Conservation (phyloP, 129 eudicot genomes). For the Scalesia atractyloides region DNA sequence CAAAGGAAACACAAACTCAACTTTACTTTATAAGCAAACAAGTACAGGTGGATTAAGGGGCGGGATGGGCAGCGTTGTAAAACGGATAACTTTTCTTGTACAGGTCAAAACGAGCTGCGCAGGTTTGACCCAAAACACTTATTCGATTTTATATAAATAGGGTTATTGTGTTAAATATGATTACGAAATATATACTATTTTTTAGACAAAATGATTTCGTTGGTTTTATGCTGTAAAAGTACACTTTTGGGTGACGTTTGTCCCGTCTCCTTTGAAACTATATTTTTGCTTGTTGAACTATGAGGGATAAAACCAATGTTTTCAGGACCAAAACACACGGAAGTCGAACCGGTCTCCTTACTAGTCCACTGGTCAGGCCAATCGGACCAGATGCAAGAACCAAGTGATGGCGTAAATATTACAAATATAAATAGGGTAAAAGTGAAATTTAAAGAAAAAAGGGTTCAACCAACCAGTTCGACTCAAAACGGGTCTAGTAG, state of each 20-base stretch:
- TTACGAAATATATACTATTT: not conserved
- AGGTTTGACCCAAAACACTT: not conserved
- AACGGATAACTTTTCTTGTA: not conserved
- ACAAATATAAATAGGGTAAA: no score
- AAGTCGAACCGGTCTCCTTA: no score
- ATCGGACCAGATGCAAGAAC: no score
- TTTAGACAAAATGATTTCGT: not conserved
- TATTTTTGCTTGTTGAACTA: not conserved
- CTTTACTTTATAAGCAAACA: not conserved
- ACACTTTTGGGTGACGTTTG: not conserved
- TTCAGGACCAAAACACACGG: no score
- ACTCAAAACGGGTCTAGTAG: not conserved
- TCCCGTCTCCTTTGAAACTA: not conserved
- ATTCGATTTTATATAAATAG: not conserved
- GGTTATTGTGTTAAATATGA: not conserved
- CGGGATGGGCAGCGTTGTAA: not conserved
- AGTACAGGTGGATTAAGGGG: not conserved
- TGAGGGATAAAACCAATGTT: conserved; percentile 7
- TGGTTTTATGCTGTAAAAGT: not conserved
- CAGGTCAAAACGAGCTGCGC: not conserved
- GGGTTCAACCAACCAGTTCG: no score
- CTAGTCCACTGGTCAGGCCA: no score
- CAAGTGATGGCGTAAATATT: no score
- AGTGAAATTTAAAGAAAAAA: no score
- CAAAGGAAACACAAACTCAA: conserved; percentile 26